A percentile compares a stretch with the other conserved stretches of the same genome.
Conservation (phyloP, 2,329 filamentous ascomycete genomes). For the Venturia nashicola region DNA sequence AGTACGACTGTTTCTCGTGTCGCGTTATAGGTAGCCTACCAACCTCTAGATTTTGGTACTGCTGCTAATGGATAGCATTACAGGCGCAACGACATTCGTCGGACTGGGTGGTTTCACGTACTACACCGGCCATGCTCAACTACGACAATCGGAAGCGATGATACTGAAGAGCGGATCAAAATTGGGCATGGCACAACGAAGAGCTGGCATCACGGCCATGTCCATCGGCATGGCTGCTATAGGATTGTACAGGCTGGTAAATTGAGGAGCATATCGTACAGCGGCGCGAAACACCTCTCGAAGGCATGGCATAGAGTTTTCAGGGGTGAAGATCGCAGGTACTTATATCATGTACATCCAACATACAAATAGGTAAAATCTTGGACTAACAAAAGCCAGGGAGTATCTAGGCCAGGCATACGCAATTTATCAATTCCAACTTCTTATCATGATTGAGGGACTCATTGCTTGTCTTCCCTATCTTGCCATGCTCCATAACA, state of each 20-base stretch:
- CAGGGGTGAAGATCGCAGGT: neutral
- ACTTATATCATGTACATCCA: neutral
- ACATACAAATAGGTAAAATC: neutral
- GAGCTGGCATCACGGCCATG: constrained; percentile 53
- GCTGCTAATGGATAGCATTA: neutral
- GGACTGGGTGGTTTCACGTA: constrained; percentile 72
- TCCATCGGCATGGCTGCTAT: constrained; percentile 56
- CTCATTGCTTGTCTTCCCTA: neutral
- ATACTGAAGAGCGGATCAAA: constrained; percentile 58
- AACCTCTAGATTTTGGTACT: neutral
- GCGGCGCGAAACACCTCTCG: neutral
- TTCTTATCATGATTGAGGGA: neutral
- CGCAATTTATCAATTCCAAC: neutral
- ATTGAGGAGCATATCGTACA: neutral
- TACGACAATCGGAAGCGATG: constrained; percentile 49
- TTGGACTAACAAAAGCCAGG: neutral
- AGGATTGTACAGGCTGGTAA: constrained; percentile 51
- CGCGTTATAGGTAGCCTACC: constrained; percentile 49
- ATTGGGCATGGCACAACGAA: constrained; percentile 61
- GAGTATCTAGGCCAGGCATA: neutral
- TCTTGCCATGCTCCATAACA: neutral
- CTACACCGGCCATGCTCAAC: constrained; percentile 58
- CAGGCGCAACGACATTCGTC: constrained; percentile 64
- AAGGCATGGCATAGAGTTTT: neutral
- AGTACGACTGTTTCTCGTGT: constrained; percentile 57